Percentiles rank a stretch among this genome's conserved stretches.
These are phyloP conservation scores for Ophiostoma ips DNA, from an alignment of 2,329 filamentous ascomycete species.

Conservation along the genomic window DNA sequence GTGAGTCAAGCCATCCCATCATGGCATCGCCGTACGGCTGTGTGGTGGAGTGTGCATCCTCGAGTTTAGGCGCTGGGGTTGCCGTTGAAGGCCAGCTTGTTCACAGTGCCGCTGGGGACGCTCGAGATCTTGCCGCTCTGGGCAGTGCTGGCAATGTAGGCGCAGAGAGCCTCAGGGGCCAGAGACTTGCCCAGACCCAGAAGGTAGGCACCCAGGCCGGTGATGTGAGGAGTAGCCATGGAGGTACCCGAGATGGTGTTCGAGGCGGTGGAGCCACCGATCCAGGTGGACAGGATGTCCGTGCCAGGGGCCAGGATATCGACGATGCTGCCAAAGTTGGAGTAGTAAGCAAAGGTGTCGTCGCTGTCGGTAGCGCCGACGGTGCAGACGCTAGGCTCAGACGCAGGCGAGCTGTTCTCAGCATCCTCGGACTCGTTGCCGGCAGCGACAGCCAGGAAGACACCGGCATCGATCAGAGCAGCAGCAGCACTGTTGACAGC, in stretches of 20 bases:
- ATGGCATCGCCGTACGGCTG: no score
- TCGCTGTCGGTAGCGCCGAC: slow-evolving; percentile 88
- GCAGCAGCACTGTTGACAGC: slow-evolving; percentile 87
- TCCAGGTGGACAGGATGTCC: slow-evolving; percentile 97
- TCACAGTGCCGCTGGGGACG: slow-evolving; percentile 30
- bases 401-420: slow-evolving; percentile 97
- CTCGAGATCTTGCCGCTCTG: slow-evolving; percentile 20
- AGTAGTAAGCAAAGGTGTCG: slow-evolving; percentile 98
- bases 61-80: slow-evolving; percentile 17
- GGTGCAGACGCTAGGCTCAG: slow-evolving; percentile 80
- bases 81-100: slow-evolving; percentile 44
- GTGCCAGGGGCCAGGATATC: slow-evolving; percentile 97
- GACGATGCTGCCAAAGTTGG: slow-evolving; percentile 98
- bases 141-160: slow-evolving; percentile 30
- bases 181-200: slow-evolving; percentile 52
- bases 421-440: slow-evolving; percentile 98
- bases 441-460: slow-evolving; percentile 96
- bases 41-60: background rate
- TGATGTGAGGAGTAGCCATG: slow-evolving; percentile 96
- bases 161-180: slow-evolving; percentile 32
- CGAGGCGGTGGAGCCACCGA: slow-evolving; percentile 84
- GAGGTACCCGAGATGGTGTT: slow-evolving; percentile 99
- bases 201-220: slow-evolving; percentile 93
- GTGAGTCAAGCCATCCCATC: no score
- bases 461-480: slow-evolving; percentile 76